Evolutionary conservation across 768 basidiomycete species (phyloP).

Genomic region (Tubosaeta sp.): DNA sequence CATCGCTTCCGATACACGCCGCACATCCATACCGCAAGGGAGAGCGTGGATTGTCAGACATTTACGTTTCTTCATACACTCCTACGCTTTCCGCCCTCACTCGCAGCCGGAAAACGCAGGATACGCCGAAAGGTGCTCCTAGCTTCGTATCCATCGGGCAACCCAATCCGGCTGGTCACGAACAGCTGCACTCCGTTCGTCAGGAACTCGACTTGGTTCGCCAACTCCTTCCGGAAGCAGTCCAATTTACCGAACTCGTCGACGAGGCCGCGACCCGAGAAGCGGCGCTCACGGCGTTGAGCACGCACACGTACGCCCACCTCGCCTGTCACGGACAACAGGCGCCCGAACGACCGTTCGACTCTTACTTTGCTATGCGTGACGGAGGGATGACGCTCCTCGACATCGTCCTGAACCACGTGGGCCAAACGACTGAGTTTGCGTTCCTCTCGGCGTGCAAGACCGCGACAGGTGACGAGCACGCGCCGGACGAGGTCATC

Average conservation of each 20-base stretch:
- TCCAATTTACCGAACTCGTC: not conserved
- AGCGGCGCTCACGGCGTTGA: not conserved
- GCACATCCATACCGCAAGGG: too few species aligned
- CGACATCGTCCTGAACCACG: not conserved
- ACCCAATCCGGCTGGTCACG: conserved; percentile 6
- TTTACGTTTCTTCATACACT: too few species aligned
- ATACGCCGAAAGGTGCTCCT: too few species aligned
- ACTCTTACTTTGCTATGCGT: not conserved
- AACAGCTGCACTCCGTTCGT: too few species aligned
- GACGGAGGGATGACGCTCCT: not conserved
- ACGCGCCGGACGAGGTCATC: not conserved
- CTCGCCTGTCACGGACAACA: not conserved
- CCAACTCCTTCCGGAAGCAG: not conserved
- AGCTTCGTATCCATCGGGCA: too few species aligned
- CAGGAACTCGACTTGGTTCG: too few species aligned
- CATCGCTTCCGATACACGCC: too few species aligned
- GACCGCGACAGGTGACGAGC: not conserved
- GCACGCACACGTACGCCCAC: not conserved
- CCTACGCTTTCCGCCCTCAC: too few species aligned
- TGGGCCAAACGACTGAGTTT: not conserved
- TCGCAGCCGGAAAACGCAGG: too few species aligned
- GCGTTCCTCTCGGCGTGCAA: not conserved
- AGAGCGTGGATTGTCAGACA: too few species aligned
- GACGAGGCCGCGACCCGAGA: not conserved
- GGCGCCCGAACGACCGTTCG: not conserved